Evolutionary conservation across 2,329 filamentous ascomycete species (phyloP).

Genomic region (Penicillium sp.): DNA sequence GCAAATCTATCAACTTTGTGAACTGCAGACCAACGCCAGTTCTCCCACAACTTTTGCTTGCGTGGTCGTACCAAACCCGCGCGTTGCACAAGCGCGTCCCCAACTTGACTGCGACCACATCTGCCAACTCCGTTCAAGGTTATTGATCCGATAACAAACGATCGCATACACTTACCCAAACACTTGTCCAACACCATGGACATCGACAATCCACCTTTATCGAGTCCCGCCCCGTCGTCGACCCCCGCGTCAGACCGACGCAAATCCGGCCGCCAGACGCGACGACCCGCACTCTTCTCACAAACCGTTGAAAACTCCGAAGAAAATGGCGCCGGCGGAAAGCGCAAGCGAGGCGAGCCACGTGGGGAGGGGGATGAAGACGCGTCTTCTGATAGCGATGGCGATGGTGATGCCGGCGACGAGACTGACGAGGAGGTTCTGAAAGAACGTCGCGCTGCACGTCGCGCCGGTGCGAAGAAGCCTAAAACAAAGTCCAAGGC

Average conservation of each 20-base stretch:
- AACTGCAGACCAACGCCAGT: not conserved
- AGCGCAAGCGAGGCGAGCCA: slow-evolving; percentile 50
- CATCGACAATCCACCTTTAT: slow-evolving; percentile 16
- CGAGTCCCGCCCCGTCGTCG: slow-evolving; percentile 13
- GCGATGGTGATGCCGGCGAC: slow-evolving; percentile 36
- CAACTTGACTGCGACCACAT: slow-evolving; percentile 11
- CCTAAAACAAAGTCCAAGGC: slow-evolving; percentile 39
- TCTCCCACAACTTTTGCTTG: slow-evolving; percentile 1
- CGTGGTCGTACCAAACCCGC: slow-evolving; percentile 19
- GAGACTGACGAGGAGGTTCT: slow-evolving; percentile 51
- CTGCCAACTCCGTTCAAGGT: not conserved
- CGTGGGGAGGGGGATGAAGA: slow-evolving; percentile 36
- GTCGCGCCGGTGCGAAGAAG: slow-evolving; percentile 34
- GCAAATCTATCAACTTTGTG: not conserved
- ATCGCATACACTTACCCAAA: slow-evolving; percentile 4
- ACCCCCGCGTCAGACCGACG: slow-evolving; percentile 36
- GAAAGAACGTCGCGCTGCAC: slow-evolving; percentile 38
- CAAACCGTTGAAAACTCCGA: slow-evolving; percentile 33
- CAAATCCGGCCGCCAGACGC: slow-evolving; percentile 45
- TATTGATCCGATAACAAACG: slow-evolving; percentile 1
- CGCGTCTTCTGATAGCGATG: slow-evolving; percentile 39
- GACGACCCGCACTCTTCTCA: slow-evolving; percentile 44
- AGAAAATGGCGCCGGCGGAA: slow-evolving; percentile 33
- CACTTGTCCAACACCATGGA: slow-evolving; percentile 17
- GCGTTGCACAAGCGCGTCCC: slow-evolving; percentile 26